phyloP scores from a whole-genome alignment of 495 filamentous ascomycete genomes.

The Aspergillus baeticus region DNA sequence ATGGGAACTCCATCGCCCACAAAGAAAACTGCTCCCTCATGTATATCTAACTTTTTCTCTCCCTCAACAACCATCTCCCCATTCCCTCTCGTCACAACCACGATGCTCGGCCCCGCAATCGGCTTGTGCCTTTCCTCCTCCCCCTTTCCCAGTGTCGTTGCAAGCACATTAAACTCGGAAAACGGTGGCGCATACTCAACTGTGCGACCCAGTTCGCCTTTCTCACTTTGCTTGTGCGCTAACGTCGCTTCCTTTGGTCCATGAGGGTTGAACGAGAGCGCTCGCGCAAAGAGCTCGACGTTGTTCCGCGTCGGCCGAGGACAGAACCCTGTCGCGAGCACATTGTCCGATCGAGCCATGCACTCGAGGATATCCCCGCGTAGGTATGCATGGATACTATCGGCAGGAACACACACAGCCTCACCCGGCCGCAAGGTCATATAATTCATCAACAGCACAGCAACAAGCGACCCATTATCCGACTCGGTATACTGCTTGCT shows the following conservation, averaged over 20 bases:
- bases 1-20: constrained; percentile 59
- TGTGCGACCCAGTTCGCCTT: constrained; percentile 57
- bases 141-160: constrained; percentile 52
- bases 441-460: constrained; percentile 71
- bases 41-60: constrained; percentile 47
- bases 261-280: constrained; percentile 63
- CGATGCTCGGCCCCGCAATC: constrained; percentile 61
- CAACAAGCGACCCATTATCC: constrained; percentile 61
- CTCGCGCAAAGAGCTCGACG: constrained; percentile 59
- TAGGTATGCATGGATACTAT: constrained; percentile 78
- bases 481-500: constrained; percentile 58
- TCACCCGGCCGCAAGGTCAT: constrained; percentile 64
- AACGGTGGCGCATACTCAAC: constrained; percentile 65
- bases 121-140: constrained; percentile 58
- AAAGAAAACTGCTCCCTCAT: constrained; percentile 66
- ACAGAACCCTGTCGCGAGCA: constrained; percentile 75
- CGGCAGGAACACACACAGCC: constrained; percentile 71
- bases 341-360: constrained; percentile 81
- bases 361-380: constrained; percentile 81
- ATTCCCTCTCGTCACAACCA: constrained; percentile 62
- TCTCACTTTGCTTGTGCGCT: constrained; percentile 42
- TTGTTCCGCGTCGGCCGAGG: constrained; percentile 60
- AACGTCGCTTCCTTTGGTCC: constrained; percentile 52
- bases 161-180: constrained; percentile 70
- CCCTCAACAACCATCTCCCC: constrained; percentile 52